Percentiles rank a stretch among this genome's conserved stretches.
These are phyloP conservation scores for Xylaria sp. DNA, from an alignment of 2,329 filamentous ascomycete species.

Conservation along the genomic window DNA sequence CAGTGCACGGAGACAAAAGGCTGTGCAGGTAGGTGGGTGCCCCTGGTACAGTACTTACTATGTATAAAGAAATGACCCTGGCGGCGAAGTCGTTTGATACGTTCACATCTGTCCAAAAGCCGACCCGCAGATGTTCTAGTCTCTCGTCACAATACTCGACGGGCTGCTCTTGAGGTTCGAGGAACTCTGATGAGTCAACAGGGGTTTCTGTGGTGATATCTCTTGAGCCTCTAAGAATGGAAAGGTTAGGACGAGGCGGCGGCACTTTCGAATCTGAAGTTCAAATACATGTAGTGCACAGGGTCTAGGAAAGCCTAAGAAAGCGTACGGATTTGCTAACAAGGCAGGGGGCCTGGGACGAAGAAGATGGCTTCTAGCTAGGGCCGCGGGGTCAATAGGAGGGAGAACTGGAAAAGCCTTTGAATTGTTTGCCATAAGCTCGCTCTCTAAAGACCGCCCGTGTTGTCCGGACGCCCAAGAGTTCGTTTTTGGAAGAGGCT, in stretches of 20 bases:
- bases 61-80: conserved; percentile 34
- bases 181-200: not conserved
- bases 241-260: not conserved
- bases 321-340: conserved; percentile 17
- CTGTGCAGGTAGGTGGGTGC: not conserved
- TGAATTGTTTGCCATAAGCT: conserved; percentile 45
- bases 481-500: not conserved
- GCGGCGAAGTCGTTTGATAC: conserved; percentile 30
- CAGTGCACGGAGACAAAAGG: not conserved
- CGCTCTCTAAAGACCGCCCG: conserved; percentile 37
- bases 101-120: conserved; percentile 32
- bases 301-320: not conserved
- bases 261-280: not conserved
- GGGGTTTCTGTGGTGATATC: not conserved
- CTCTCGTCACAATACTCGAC: conserved; percentile 29
- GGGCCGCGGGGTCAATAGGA: conserved; percentile 22
- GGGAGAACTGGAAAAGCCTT: conserved; percentile 40
- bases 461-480: not conserved
- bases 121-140: conserved; percentile 18
- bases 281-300: not conserved
- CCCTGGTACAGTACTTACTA: conserved; percentile 18
- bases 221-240: not conserved
- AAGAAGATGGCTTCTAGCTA: conserved; percentile 32
- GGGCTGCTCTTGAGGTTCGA: not conserved
- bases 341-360: not conserved